Percentiles rank a stretch among this genome's conserved stretches.
These are phyloP conservation scores for Talaromyces ruber DNA, from an alignment of 495 filamentous ascomycete genomes.

Conservation along the genomic window DNA sequence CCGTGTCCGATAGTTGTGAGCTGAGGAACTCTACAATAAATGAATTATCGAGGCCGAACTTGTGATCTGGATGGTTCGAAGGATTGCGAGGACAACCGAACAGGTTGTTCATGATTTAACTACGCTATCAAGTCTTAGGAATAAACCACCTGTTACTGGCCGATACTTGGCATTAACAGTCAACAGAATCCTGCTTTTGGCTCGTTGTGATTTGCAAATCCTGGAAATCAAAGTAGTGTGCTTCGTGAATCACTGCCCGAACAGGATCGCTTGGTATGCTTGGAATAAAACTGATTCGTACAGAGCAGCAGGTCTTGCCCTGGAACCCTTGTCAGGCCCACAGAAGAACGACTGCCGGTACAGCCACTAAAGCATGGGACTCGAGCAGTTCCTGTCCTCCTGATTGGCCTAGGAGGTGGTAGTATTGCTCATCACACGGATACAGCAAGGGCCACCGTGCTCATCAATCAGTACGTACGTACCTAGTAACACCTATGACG, in stretches of 20 bases:
- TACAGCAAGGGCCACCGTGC: neutral
- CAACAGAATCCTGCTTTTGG: neutral
- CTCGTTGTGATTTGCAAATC: neutral
- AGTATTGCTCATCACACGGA: neutral
- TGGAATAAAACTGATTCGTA: neutral
- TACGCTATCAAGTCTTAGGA: neutral
- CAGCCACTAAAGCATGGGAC: neutral
- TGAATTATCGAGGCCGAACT: neutral
- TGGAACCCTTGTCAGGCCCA: neutral
- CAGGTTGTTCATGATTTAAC: neutral
- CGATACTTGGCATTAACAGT: neutral
- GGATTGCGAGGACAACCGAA: neutral
- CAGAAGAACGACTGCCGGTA: neutral
- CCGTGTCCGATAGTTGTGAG: neutral
- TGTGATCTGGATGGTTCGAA: neutral
- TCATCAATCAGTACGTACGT: no score
- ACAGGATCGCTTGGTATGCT: neutral
- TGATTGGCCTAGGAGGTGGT: neutral
- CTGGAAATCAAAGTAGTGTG: neutral
- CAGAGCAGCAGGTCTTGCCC: neutral
- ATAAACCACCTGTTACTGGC: neutral
- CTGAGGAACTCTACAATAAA: neutral
- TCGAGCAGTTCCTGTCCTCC: neutral
- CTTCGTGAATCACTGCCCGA: neutral
- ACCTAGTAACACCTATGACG: neutral